Percentiles rank a stretch among this genome's conserved stretches.
Evolutionary conservation across 148 eudicot species (phyloP).

Genomic region (Pharnaceum exiguum): DNA sequence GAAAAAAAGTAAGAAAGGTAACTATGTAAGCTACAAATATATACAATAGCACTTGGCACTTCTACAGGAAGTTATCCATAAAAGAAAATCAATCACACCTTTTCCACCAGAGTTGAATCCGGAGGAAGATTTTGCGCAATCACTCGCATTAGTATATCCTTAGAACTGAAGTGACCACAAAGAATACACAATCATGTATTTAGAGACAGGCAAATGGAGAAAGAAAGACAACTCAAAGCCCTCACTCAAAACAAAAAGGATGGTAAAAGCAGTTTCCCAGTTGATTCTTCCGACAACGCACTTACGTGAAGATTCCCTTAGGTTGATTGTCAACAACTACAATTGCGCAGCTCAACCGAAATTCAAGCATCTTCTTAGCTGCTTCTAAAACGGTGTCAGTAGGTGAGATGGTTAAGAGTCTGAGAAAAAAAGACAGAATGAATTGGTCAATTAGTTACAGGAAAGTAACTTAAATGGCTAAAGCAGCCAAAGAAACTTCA

Average conservation of each 20-base stretch:
- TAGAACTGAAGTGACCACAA: slow-evolving; percentile 48
- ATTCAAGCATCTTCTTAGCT: slow-evolving; percentile 84
- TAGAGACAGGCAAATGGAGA: too few relatives aligned
- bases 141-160: slow-evolving; percentile 90
- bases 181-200: neutral
- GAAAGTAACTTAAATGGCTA: neutral
- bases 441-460: too few relatives aligned
- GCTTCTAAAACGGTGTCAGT: slow-evolving; percentile 75
- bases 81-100: slow-evolving; percentile 33
- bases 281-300: neutral
- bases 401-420: slow-evolving; percentile 82
- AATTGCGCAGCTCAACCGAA: slow-evolving; percentile 59
- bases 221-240: too few relatives aligned
- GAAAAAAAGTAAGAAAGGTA: neutral
- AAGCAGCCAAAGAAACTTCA: neutral
- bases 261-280: too few relatives aligned
- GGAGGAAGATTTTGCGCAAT: slow-evolving; percentile 74
- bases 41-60: neutral
- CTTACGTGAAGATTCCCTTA: slow-evolving; percentile 85
- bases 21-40: neutral
- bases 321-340: slow-evolving; percentile 78
- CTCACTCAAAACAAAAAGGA: too few relatives aligned
- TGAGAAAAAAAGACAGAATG: slow-evolving; percentile 25
- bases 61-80: neutral
- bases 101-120: slow-evolving; percentile 82